A percentile compares a stretch with the other conserved stretches of the same genome.
phyloP scores from a whole-genome alignment of 495 filamentous ascomycete species.

The Talaromyces borbonicus region DNA sequence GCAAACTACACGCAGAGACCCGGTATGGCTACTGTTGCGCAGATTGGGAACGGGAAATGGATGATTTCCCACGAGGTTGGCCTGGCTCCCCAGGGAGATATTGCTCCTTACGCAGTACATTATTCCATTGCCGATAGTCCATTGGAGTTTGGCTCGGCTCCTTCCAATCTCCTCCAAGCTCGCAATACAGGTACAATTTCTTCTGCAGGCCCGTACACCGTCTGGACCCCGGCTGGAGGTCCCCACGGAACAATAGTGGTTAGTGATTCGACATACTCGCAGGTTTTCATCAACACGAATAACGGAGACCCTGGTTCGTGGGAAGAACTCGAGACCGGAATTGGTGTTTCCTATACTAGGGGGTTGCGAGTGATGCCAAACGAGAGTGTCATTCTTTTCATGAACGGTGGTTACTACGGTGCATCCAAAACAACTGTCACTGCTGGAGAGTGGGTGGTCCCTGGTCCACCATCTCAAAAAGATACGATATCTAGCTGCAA shows the following conservation, averaged over 20 bases:
- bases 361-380: slow-evolving; percentile 2
- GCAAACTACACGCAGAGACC: slow-evolving; percentile 45
- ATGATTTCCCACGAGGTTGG: slow-evolving; percentile 51
- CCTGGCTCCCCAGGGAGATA: slow-evolving; percentile 14
- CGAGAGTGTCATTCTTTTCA: not conserved
- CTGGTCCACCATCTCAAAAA: not conserved
- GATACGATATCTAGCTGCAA: slow-evolving; percentile 1
- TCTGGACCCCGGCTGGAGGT: slow-evolving; percentile 3
- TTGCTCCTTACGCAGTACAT: slow-evolving; percentile 31
- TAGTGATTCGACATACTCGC: not conserved
- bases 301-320: not conserved
- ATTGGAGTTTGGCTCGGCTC: slow-evolving; percentile 31
- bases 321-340: not conserved
- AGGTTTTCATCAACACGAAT: slow-evolving; percentile 4
- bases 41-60: slow-evolving; percentile 39
- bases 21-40: slow-evolving; percentile 49
- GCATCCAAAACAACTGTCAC: not conserved
- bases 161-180: slow-evolving; percentile 19
- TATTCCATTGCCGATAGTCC: slow-evolving; percentile 36
- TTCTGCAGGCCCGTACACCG: not conserved
- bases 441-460: not conserved
- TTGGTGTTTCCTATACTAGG: slow-evolving; percentile 3
- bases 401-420: not conserved
- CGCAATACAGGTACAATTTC: not conserved
- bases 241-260: not conserved